phyloP scores from a whole-genome alignment of 1,284 basidiomycete genomes.

The Cystobasidium pallidum region DNA sequence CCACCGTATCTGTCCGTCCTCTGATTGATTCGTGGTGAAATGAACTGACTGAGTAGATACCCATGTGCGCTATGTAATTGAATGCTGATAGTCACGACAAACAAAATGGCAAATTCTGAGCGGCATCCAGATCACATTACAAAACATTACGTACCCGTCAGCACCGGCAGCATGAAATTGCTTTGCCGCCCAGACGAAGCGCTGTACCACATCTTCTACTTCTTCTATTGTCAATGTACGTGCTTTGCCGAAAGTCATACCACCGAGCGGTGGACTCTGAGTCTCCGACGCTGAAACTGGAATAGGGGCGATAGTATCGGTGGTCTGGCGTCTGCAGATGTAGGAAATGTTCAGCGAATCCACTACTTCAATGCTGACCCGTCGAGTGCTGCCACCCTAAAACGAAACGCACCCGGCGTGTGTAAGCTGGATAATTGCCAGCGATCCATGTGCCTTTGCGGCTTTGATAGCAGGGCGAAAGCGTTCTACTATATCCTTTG shows the following conservation, averaged over 20 bases:
- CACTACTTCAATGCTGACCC: background rate
- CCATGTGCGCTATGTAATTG: conserved; percentile 50
- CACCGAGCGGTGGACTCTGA: conserved; percentile 49
- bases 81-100: conserved; percentile 18
- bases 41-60: conserved; percentile 59
- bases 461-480: conserved; percentile 56
- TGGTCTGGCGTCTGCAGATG: conserved; percentile 10
- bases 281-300: conserved; percentile 56
- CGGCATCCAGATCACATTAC: no score
- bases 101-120: background rate
- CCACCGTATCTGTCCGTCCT: conserved; percentile 59
- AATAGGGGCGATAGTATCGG: conserved; percentile 48
- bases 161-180: conserved; percentile 56
- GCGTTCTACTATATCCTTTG: conserved; percentile 54
- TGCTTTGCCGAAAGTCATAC: conserved; percentile 50
- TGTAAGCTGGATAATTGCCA: conserved; percentile 59
- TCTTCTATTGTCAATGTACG: conserved; percentile 40
- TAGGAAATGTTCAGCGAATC: conserved; percentile 50
- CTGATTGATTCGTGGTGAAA: conserved; percentile 67
- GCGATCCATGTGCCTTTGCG: conserved; percentile 58
- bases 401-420: conserved; percentile 55
- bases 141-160: conserved; percentile 54
- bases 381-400: background rate
- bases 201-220: conserved; percentile 53
- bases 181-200: conserved; percentile 57